Percentiles rank a stretch among this genome's conserved stretches.
These are phyloP conservation scores for Exobasidium rhododendri DNA, from an alignment of 1,284 basidiomycete species.

Conservation along the genomic window DNA sequence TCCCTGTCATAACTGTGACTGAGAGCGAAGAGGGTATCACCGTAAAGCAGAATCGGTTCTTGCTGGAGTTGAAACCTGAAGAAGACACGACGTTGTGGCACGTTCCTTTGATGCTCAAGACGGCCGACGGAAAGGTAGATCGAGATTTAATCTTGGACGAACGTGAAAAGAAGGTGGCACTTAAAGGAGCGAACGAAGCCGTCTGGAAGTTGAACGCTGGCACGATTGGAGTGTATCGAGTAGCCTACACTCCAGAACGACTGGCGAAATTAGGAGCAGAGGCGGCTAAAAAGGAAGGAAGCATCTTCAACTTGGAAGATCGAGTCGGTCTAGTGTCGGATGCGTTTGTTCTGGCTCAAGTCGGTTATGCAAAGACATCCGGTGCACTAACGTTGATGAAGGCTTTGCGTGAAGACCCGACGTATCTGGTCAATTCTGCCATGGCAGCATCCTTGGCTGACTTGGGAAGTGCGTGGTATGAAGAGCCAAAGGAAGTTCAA, in stretches of 20 bases:
- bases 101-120: conserved; percentile 75
- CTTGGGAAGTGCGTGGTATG: conserved; percentile 73
- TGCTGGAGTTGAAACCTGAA: conserved; percentile 67
- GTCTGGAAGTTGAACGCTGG: conserved; percentile 82
- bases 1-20: conserved; percentile 82
- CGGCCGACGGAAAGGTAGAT: conserved; percentile 65
- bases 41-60: conserved; percentile 81
- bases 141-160: conserved; percentile 65
- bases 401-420: conserved; percentile 61
- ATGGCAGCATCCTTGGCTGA: conserved; percentile 29
- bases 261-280: conserved; percentile 75
- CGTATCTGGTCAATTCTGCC: conserved; percentile 45
- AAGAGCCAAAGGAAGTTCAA: conserved; percentile 65
- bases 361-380: conserved; percentile 73
- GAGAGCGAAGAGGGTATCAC: conserved; percentile 58
- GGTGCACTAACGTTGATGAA: conserved; percentile 72
- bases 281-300: conserved; percentile 64
- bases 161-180: conserved; percentile 67
- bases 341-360: conserved; percentile 73
- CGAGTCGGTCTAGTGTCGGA: conserved; percentile 81
- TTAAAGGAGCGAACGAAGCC: conserved; percentile 63
- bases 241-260: conserved; percentile 78
- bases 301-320: conserved; percentile 75
- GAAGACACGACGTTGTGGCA: conserved; percentile 90
- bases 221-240: conserved; percentile 85